phyloP scores from a whole-genome alignment of 768 basidiomycete species.

The Mycena kentingensis region DNA sequence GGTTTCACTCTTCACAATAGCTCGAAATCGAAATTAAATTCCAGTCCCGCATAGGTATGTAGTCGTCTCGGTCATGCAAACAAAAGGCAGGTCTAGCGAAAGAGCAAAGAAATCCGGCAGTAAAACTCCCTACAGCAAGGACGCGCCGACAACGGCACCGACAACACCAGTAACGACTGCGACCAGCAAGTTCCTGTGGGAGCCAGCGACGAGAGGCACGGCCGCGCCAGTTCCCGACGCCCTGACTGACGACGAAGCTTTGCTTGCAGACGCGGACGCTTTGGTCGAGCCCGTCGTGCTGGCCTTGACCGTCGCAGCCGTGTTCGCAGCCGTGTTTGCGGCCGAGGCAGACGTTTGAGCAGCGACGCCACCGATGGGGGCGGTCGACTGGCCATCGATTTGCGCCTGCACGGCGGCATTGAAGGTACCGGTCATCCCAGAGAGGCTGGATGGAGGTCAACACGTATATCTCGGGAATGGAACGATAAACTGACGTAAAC shows the following conservation, averaged over 20 bases:
- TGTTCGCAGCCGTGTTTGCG: conserved; percentile 23
- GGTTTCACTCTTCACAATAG: neutral
- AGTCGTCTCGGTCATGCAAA: neutral
- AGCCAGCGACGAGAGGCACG: conserved; percentile 1
- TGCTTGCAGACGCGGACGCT: conserved; percentile 25
- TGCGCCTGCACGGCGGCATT: conserved; percentile 53
- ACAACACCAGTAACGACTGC: conserved; percentile 27
- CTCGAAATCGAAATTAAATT: neutral
- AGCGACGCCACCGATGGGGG: conserved; percentile 50
- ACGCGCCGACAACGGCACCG: conserved; percentile 38
- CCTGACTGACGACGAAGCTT: conserved; percentile 32
- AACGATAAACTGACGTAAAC: conserved; percentile 58
- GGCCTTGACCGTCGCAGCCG: conserved; percentile 21
- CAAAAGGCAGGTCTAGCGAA: neutral
- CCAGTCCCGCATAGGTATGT: too few relatives aligned
- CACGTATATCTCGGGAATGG: neutral
- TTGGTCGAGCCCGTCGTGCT: conserved; percentile 22
- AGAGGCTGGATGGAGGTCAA: conserved; percentile 44
- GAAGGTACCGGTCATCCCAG: conserved; percentile 74
- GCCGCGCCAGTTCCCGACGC: conserved; percentile 24
- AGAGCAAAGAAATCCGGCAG: neutral
- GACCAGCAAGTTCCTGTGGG: conserved; percentile 5
- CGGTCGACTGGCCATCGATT: conserved; percentile 62
- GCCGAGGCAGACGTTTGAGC: conserved; percentile 29
- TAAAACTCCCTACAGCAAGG: conserved; percentile 35